Evolutionary conservation across 345 rosid genomes (phyloP).

Genomic region (Capsella bursapastoris): DNA sequence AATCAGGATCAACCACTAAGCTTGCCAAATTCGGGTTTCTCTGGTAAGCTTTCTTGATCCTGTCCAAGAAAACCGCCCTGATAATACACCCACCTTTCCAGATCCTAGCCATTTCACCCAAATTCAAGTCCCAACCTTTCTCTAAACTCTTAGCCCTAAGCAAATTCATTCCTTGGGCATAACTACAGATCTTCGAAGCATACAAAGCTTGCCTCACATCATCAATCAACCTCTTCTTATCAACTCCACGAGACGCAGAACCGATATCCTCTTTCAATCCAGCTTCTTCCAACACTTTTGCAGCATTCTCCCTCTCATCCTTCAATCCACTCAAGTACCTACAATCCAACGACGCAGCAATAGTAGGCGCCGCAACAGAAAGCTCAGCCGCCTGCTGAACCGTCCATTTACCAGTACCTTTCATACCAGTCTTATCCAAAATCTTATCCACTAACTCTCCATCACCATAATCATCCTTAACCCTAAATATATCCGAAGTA

Average conservation of each 20-base stretch:
- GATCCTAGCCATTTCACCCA: conserved; percentile 90
- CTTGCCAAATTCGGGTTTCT: conserved; percentile 81
- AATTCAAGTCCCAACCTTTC: conserved; percentile 81
- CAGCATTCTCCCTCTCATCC: conserved; percentile 80
- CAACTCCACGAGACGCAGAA: conserved; percentile 49
- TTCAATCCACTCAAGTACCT: conserved; percentile 92
- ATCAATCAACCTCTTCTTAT: conserved; percentile 84
- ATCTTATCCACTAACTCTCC: conserved; percentile 93
- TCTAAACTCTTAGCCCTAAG: conserved; percentile 86
- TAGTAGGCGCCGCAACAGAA: conserved; percentile 92
- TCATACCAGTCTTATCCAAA: conserved; percentile 98
- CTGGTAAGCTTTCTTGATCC: conserved; percentile 92
- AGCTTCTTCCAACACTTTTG: conserved; percentile 65
- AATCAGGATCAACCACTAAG: conserved; percentile 88
- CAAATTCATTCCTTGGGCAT: conserved; percentile 97
- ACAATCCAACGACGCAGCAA: conserved; percentile 90
- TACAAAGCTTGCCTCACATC: conserved; percentile 92
- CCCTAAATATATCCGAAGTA: conserved; percentile 83
- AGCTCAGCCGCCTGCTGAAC: conserved; percentile 99
- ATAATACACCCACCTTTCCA: conserved; percentile 99
- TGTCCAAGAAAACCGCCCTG: conserved; percentile 89
- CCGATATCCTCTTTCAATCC: conserved; percentile 73
- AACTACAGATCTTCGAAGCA: conserved; percentile 89
- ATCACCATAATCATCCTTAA: conserved; percentile 68
- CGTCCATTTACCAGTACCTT: conserved; percentile 98